These are phyloP conservation scores for Linnemannia schmuckeri DNA, from an alignment of 192 early-diverging fungal species.

Conservation along the genomic window DNA sequence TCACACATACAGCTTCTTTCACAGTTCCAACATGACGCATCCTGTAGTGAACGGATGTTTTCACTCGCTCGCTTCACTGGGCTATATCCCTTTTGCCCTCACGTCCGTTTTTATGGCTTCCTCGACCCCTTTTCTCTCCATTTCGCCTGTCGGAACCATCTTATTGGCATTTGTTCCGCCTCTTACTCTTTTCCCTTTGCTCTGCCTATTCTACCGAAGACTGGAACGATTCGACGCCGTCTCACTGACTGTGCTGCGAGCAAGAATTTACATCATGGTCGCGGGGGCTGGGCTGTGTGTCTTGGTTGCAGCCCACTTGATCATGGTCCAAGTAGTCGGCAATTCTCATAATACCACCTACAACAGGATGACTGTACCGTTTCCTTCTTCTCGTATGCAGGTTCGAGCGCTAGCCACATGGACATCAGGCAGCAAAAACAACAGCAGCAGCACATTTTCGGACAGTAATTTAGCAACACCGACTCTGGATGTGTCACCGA, in stretches of 20 bases:
- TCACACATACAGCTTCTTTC: not conserved
- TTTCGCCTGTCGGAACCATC: slow-evolving; percentile 11
- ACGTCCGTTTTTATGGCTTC: slow-evolving; percentile 10
- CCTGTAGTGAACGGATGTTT: slow-evolving; percentile 14
- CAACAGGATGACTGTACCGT: not conserved
- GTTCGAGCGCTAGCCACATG: not conserved
- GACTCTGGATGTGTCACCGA: not conserved
- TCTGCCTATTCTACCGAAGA: slow-evolving; percentile 22
- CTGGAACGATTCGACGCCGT: slow-evolving; percentile 16
- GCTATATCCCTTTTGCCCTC: slow-evolving; percentile 25
- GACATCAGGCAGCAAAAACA: not conserved
- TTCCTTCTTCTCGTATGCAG: not conserved
- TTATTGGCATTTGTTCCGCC: slow-evolving; percentile 18
- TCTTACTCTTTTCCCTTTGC: slow-evolving; percentile 18
- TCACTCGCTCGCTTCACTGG: slow-evolving; percentile 27
- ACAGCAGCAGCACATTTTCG: not conserved
- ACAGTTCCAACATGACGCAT: slow-evolving; percentile 7
- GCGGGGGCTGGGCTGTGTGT: slow-evolving; percentile 21
- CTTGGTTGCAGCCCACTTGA: slow-evolving; percentile 15
- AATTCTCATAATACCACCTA: slow-evolving; percentile 5
- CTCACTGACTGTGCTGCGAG: slow-evolving; percentile 23
- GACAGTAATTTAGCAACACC: not conserved
- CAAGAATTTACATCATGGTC: slow-evolving; percentile 27
- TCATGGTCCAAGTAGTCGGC: slow-evolving; percentile 5
- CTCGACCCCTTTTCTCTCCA: slow-evolving; percentile 12